Evolutionary conservation across 129 eudicot species (phyloP).

Genomic region (Lactuca saligna): DNA sequence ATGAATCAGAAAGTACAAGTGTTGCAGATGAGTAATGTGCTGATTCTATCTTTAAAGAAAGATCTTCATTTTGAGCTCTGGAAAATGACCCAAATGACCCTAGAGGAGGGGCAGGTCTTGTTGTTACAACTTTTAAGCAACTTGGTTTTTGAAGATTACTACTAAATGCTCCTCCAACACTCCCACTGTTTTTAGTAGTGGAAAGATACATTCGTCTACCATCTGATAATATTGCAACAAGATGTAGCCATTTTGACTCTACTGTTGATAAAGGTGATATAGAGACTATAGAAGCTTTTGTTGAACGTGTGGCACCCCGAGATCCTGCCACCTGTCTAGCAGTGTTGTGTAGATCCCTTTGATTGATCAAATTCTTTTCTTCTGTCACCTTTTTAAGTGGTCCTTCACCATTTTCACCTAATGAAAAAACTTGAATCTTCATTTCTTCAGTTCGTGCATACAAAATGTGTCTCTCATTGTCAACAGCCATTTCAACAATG

Average conservation of each 20-base stretch:
- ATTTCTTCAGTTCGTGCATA: conserved; percentile 95
- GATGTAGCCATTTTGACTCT: conserved; percentile 94
- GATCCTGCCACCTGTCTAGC: conserved; percentile 64
- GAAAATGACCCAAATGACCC: conserved; percentile 79
- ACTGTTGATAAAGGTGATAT: conserved; percentile 87
- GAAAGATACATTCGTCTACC: conserved; percentile 97
- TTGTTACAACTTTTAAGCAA: conserved; percentile 81
- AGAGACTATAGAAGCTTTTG: conserved; percentile 78
- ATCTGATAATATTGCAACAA: conserved; percentile 93
- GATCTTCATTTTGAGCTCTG: conserved; percentile 76
- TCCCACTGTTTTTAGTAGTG: conserved; percentile 71
- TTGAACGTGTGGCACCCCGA: conserved; percentile 54
- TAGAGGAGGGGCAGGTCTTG: conserved; percentile 91
- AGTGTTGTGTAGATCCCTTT: conserved; percentile 63
- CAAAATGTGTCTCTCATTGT: conserved; percentile 81
- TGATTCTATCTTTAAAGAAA: conserved; percentile 81
- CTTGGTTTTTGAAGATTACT: conserved; percentile 63
- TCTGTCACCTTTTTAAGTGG: conserved; percentile 92
- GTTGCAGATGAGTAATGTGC: conserved; percentile 89
- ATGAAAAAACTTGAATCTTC: conserved; percentile 83
- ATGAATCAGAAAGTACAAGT: conserved; percentile 88
- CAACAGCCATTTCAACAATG: conserved; percentile 87
- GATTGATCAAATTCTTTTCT: conserved; percentile 81
- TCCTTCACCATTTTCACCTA: conserved; percentile 85
- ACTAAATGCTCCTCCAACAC: conserved; percentile 51